phyloP scores from a whole-genome alignment of 176 grass and related monocot genomes.

The Luzula sylvatica region DNA sequence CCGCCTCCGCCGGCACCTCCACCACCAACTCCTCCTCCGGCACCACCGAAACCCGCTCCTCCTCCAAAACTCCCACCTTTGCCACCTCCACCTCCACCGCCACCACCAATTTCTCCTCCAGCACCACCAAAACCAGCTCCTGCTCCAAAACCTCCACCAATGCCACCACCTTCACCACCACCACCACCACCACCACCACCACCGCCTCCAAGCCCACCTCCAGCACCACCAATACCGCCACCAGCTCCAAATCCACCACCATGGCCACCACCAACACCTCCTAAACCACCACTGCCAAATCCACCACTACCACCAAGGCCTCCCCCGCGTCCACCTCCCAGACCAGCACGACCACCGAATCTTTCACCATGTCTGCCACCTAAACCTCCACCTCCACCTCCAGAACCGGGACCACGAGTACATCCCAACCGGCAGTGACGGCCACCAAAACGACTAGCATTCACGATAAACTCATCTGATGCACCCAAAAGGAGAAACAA shows the following conservation, averaged over 20 bases:
- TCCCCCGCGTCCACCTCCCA: too few relatives aligned
- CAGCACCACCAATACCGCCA: constrained; percentile 7
- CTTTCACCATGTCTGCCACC: neutral
- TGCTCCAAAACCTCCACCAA: too few relatives aligned
- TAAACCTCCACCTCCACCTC: neutral
- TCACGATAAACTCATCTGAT: too few relatives aligned
- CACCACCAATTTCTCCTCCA: neutral
- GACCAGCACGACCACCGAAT: too few relatives aligned
- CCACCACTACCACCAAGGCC: too few relatives aligned
- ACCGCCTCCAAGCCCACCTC: constrained; percentile 7
- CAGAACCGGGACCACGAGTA: too few relatives aligned
- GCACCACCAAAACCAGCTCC: constrained; percentile 8
- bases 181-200: constrained; percentile 13
- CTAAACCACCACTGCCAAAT: too few relatives aligned
- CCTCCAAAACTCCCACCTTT: too few relatives aligned
- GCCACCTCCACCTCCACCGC: neutral
- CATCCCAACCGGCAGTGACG: too few relatives aligned
- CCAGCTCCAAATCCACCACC: constrained; percentile 19
- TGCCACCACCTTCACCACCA: constrained; percentile 4
- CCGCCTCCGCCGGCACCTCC: neutral
- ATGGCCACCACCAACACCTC: too few relatives aligned
- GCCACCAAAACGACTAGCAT: neutral
- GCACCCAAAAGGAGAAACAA: neutral
- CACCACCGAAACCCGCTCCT: too few relatives aligned
- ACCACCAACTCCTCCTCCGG: too few relatives aligned